A percentile compares a stretch with the other conserved stretches of the same genome.
phyloP scores from a whole-genome alignment of 2,329 filamentous ascomycete species.

The Pyrenophora graminea region DNA sequence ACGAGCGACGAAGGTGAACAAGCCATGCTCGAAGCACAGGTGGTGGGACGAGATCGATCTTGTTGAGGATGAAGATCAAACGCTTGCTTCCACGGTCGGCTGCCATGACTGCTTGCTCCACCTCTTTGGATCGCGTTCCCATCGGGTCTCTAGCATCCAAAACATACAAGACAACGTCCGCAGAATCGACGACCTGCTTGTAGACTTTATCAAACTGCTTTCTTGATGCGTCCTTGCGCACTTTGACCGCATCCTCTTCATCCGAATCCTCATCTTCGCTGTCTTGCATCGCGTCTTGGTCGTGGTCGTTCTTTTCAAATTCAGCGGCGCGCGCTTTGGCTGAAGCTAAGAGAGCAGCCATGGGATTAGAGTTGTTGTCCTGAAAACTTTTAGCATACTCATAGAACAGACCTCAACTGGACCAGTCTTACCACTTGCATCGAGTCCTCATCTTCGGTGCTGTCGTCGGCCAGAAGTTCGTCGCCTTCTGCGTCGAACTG shows the following conservation, averaged over 20 bases:
- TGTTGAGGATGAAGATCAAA: constrained; percentile 90
- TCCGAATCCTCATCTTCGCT: constrained; percentile 58
- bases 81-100: constrained; percentile 81
- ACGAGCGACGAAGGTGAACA: constrained; percentile 79
- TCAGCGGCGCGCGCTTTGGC: constrained; percentile 76
- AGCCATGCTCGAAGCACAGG: constrained; percentile 85
- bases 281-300: constrained; percentile 62
- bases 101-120: constrained; percentile 91
- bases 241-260: constrained; percentile 40
- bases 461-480: constrained; percentile 52
- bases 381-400: constrained; percentile 21
- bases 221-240: constrained; percentile 67
- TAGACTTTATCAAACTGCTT: constrained; percentile 95
- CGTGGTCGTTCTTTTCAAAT: constrained; percentile 69
- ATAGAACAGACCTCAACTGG: neutral
- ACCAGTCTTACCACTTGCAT: constrained; percentile 55
- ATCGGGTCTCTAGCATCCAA: constrained; percentile 90
- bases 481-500: constrained; percentile 58
- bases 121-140: constrained; percentile 85
- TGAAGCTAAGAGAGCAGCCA: constrained; percentile 88
- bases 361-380: constrained; percentile 78
- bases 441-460: constrained; percentile 61
- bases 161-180: constrained; percentile 90
- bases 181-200: constrained; percentile 86
- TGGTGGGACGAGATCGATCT: constrained; percentile 88